Evolutionary conservation across 2,329 filamentous ascomycete genomes (phyloP), one percentile per base, ranked within the genome.

Genomic region (Epichloe gansuensis): DNA sequence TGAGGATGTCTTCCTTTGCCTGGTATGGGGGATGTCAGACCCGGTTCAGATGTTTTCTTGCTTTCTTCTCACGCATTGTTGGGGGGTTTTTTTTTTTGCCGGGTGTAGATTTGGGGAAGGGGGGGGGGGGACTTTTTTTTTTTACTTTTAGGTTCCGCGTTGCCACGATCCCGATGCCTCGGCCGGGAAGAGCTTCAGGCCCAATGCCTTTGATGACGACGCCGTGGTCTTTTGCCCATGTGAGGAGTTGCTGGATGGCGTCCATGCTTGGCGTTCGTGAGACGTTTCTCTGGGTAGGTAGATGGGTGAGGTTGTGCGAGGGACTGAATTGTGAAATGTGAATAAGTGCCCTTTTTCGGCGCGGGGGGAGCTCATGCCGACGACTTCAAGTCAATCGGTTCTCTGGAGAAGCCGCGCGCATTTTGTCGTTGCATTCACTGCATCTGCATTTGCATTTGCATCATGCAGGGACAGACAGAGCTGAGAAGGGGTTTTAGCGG

Each of bases 141-240:
- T 21, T 21, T 21, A 87, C 86, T 69, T 84, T 71, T 55, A 93
- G 75, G 13, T 76, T 69, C 31, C 77, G 75, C 12, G 79, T 82
- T 5, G 88, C 84, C 49, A 90, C 75, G 52, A 95, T 81, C 46
- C 90, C 89, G 50, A 93, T 77, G 31, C 89, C 89, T 51, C 85
- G 76, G 2, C 82, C 85, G 5, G 82, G 78, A 15, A 95, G 81
- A 40, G 72, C 72, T 41, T 80, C 75, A 5, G 88, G 82, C 2
- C 72, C 71, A 47, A 94, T 80, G 31, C 82, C 82, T 59, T 84
- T 74, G 57, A 89, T 77, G 38, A 75, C 67, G 31, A 94, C 76
- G 13, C 85, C 86, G 53, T 80, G 75, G 1, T 69, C 66, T 35
- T 73, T 64, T 2, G 85, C 84, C 87, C 89, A 95, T 54, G 74